phyloP scores from a whole-genome alignment of 1,139 yeast species.

The Pichia sp. region DNA sequence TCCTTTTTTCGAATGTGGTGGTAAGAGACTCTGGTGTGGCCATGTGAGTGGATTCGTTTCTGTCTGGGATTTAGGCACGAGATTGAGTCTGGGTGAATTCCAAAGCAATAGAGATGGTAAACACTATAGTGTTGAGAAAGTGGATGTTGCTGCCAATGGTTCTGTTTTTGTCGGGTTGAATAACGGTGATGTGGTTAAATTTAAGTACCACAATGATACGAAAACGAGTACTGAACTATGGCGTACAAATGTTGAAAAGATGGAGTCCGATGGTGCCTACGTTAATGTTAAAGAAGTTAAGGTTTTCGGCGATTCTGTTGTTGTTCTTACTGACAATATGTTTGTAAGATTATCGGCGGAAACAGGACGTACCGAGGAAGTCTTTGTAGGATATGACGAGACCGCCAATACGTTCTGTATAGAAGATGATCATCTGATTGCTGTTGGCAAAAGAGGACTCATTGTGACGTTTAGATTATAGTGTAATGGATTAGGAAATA shows the following conservation, averaged over 20 bases:
- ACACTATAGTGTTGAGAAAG: neutral
- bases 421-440: slow-evolving; percentile 3
- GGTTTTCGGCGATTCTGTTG: neutral
- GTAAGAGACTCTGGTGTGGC: slow-evolving; percentile 39
- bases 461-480: slow-evolving; percentile 3
- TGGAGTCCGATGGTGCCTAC: neutral
- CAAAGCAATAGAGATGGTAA: slow-evolving; percentile 7
- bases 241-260: slow-evolving; percentile 9
- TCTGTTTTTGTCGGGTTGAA: slow-evolving; percentile 14
- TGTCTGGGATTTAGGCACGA: slow-evolving; percentile 37
- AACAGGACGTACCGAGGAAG: slow-evolving; percentile 10
- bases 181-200: slow-evolving; percentile 13
- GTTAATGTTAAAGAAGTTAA: slow-evolving; percentile 7
- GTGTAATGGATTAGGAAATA: neutral
- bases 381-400: slow-evolving; percentile 18
- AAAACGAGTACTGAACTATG: slow-evolving; percentile 9
- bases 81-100: slow-evolving; percentile 25
- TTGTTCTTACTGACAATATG: slow-evolving; percentile 9
- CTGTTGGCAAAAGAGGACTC: slow-evolving; percentile 18
- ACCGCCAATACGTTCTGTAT: slow-evolving; percentile 7
- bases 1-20: slow-evolving; percentile 23
- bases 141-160: neutral
- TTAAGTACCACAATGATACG: slow-evolving; percentile 6
- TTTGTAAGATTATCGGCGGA: slow-evolving; percentile 7
- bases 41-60: slow-evolving; percentile 46